Evolutionary conservation across 2,329 filamentous ascomycete genomes (phyloP).

Genomic region (Trichoderma sp.): DNA sequence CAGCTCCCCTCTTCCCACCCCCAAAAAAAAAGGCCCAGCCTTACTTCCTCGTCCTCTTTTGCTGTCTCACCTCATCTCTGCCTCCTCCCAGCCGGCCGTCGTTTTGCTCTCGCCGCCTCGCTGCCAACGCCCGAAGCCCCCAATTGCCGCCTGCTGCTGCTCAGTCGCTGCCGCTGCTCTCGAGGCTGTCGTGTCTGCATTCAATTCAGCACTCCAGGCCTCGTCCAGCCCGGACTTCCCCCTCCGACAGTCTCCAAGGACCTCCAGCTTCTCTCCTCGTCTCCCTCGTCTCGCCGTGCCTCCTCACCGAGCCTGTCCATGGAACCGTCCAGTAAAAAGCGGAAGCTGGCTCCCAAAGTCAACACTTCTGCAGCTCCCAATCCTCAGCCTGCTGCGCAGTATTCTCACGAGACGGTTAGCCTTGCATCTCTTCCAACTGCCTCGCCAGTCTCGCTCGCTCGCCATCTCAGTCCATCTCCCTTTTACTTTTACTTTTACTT

Average conservation of each 20-base stretch:
- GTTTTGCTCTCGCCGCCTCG: slow-evolving; percentile 29
- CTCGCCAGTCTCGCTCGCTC: neutral
- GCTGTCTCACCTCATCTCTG: slow-evolving; percentile 31
- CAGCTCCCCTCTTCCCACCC: slow-evolving; percentile 9
- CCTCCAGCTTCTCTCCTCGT: neutral
- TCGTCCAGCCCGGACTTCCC: neutral
- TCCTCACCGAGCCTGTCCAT: slow-evolving; percentile 36
- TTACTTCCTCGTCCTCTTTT: slow-evolving; percentile 35
- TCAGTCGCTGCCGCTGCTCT: neutral
- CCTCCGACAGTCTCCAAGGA: neutral
- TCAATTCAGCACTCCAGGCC: neutral
- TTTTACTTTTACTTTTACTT: neutral
- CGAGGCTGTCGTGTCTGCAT: neutral
- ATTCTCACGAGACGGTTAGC: slow-evolving; percentile 44
- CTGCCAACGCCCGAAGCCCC: slow-evolving; percentile 19
- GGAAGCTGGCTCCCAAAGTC: slow-evolving; percentile 51
- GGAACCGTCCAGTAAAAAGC: slow-evolving; percentile 50
- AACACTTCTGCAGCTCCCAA: slow-evolving; percentile 40
- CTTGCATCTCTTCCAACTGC: slow-evolving; percentile 29
- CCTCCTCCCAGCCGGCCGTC: slow-evolving; percentile 17
- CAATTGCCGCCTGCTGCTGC: slow-evolving; percentile 8
- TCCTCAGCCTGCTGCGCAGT: slow-evolving; percentile 39
- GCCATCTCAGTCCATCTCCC: slow-evolving; percentile 25
- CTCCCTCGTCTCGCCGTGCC: neutral
- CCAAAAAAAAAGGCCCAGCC: slow-evolving; percentile 11